Evolutionary conservation across 176 grass and related monocot genomes (phyloP), one percentile per base, ranked within the genome.

Genomic region (Paspalum vaginatum): DNA sequence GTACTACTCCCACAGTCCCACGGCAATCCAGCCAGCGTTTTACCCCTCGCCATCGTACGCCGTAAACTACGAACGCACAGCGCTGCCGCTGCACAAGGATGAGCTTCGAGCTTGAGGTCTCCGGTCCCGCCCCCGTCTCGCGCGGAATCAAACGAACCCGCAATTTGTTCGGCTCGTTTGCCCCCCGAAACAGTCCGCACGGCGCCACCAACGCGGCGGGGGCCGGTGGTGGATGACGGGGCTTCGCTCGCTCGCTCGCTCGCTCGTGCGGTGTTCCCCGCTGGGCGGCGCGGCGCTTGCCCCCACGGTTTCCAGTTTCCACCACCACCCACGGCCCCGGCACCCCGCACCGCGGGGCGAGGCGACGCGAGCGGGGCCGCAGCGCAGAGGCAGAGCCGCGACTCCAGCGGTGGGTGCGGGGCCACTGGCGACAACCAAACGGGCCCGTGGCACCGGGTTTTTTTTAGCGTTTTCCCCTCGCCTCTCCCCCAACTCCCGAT

Each of bases 341-440:
- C 42, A 4, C 12, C 12, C 64, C 45, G 52, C 80, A 32, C 48
- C 5, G 60, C 49, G 24, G 21, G 24, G 5, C 12, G 20, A 44
- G 25, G 58, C n/a, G 56, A 2, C 2, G 21, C 55, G 0, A n/a
- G n/a, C n/a, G n/a, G n/a, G n/a, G n/a, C n/a, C n/a, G n/a, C n/a
- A n/a, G n/a, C n/a, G n/a, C n/a, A 17, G 41, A 43, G 17, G 59
- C 2, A 2, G 42, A 8, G 26, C 18, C 14, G n/a, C 26, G 41
- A 32, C 6, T 14, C 32, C 22, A 61, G 27, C 15, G 14, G 76
- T 58, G 66, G 83, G 47, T 17, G 83, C 58, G 77, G 87, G 71
- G 47, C 57, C 72, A 85, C 57, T 77, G 52, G 78, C 83, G 83
- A 85, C 88, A 89, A 73, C 70, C n/a, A n/a, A n/a, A n/a, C n/a